Base-by-base conservation (phyloP, 257 asterid genomes). In the Nicotiana tomentosiformis region DNA sequence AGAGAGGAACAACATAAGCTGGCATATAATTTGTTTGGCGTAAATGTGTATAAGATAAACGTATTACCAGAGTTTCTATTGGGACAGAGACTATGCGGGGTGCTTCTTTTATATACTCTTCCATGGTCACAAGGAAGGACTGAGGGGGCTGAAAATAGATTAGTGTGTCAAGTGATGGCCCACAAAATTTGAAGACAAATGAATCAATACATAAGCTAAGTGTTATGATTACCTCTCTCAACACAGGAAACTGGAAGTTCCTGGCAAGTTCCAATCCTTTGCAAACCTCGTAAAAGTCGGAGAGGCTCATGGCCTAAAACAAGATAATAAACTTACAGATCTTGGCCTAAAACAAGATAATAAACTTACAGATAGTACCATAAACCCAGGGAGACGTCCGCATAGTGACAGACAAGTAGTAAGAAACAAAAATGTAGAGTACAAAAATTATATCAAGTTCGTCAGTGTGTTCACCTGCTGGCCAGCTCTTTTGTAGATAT, bases 221-320 rank as follows among this genome's bases (percentile, higher is more conserved):
- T 84, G 16, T 43, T 51, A 35, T 29, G 51, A 29, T 30, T 91
- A 94, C 99, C 96, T 93, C 99, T 86, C 95, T 91, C 91, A 96
- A 77, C 33, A 90, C 93, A 26, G 99, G 99, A 88, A 96, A 96
- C 83, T 96, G 99, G 85, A 96, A 96, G 88, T 93, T 96, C 88
- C 98, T 91, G 57, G 99, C 99, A 70, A 96, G 97, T 91, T 94
- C 98, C 84, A 96, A 92, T 53, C 95, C 98, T 89, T 91, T 94
- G 93, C 99, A 96, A 81, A 89, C 89, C 87, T 95, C 99, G 78
- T 96, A 96, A 85, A 96, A 96, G 87, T 95, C 98, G 66, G 99
- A 96, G 74, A 96, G 98, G 84, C 85, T 86, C 83, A 82, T 83
- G 80, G 99, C 99, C 99, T 96, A 91, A 43, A 84, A 86, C 58